phyloP scores from a whole-genome alignment of 176 grass and related monocot genomes.

The Bromus sterilis region DNA sequence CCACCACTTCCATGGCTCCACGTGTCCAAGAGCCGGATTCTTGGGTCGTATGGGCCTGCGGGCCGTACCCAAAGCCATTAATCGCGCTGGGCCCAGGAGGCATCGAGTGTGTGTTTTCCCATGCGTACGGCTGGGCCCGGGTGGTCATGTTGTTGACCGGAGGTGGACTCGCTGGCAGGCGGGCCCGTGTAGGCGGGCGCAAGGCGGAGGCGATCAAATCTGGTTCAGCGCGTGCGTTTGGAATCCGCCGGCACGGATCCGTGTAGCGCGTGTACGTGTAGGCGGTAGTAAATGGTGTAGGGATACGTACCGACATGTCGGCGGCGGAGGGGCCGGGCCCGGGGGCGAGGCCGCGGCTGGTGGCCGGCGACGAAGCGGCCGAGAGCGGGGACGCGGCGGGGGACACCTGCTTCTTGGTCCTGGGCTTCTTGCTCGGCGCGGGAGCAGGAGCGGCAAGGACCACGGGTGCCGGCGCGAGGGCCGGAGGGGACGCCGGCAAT shows the following conservation, averaged over 20 bases:
- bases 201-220: not conserved
- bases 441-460: constrained; percentile 2
- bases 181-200: not conserved
- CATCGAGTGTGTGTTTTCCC: not conserved
- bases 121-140: not conserved
- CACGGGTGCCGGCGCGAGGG: not conserved
- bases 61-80: not conserved
- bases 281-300: not conserved
- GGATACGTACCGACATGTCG: constrained; percentile 53
- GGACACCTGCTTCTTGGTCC: constrained; percentile 2
- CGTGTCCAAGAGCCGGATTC: not conserved
- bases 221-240: not conserved
- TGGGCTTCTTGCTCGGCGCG: constrained; percentile 27
- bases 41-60: too few relatives aligned
- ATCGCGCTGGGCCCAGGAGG: not conserved
- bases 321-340: constrained; percentile 44
- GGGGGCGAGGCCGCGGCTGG: constrained; percentile 14
- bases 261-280: not conserved
- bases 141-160: not conserved
- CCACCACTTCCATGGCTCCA: not conserved
- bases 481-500: not conserved
- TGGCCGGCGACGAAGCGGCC: not conserved
- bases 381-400: constrained; percentile 11
- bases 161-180: not conserved
- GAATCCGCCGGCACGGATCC: not conserved